Evolutionary conservation across 2,329 filamentous ascomycete species (phyloP), one percentile per base, ranked within the genome.

Genomic region (Fusarium sp.): DNA sequence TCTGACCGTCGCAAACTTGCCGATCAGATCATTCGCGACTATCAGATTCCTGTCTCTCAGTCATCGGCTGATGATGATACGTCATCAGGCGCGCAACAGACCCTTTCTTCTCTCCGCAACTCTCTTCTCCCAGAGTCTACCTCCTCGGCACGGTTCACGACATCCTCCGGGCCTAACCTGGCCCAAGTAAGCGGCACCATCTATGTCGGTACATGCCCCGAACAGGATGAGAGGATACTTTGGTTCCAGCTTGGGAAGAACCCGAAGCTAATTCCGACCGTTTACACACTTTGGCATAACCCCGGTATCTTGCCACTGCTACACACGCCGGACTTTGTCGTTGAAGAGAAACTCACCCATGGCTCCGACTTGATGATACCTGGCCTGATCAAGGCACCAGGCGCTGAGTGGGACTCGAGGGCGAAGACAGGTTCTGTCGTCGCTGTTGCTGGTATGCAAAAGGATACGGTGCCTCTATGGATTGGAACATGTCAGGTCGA

Each of bases 201-300:
- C 32, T 77, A 77, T 3, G 68, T 77, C 10, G 75, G 75, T 20
- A 35, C 71, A n/a, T 68, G 72, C 43, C 63, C 66, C 3, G 73
- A 60, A 4, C 66, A 74, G 25, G 73, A 76, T 27, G 75, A 77
- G 57, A 76, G 75, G 35, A 66, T 77, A 16, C 75, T 77, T 16
- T 77, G 75, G 75, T 77, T 77, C 27, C 75, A 77, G 60, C 63
- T 65, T 1, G 75, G 75, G 5, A 77, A 77, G 66, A 77, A 69
- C 9, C 71, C 75, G 2, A 63, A 37, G n/a, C 20, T 77, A 50
- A 77, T 77, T 69, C 75, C 75, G 8, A 77, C 75, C 2, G 71
- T 77, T 5, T 77, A 77, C 4, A 77, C 75, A 4, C 59, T 77
- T 41, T 77, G 75, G 75, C 73, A 66, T 10, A 76, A 77, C 58